Conservation (phyloP, 768 basidiomycete species). For the Lentinula sp. region DNA sequence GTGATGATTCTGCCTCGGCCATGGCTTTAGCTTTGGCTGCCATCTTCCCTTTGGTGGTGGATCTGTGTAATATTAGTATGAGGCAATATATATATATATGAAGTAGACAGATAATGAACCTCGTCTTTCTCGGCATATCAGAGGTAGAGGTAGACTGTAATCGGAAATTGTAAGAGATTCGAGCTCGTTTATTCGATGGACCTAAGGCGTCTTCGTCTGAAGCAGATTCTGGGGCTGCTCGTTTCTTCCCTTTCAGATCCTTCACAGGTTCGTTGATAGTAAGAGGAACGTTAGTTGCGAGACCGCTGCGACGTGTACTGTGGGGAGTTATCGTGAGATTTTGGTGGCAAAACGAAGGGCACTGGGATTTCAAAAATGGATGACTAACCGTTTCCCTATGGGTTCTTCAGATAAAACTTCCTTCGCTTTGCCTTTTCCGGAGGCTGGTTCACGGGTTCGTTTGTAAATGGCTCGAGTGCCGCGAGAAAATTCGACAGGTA, state of each 20-base stretch:
- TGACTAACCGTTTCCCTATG: slow-evolving; percentile 50
- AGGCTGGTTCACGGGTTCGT: slow-evolving; percentile 44
- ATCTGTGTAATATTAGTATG: slow-evolving; percentile 20
- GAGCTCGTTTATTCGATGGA: slow-evolving; percentile 57
- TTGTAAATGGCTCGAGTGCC: slow-evolving; percentile 33
- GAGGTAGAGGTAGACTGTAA: slow-evolving; percentile 41
- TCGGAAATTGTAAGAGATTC: slow-evolving; percentile 64
- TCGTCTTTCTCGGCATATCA: slow-evolving; percentile 74
- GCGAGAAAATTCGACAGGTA: slow-evolving; percentile 19
- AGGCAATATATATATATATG: slow-evolving; percentile 1
- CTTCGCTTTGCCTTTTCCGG: slow-evolving; percentile 60
- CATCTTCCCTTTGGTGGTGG: slow-evolving; percentile 55
- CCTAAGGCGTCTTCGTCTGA: slow-evolving; percentile 61
- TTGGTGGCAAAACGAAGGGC: slow-evolving; percentile 19
- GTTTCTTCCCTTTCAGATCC: slow-evolving; percentile 90
- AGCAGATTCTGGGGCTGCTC: slow-evolving; percentile 65
- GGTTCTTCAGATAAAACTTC: slow-evolving; percentile 46
- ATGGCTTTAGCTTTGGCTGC: slow-evolving; percentile 51
- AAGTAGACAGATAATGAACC: slow-evolving; percentile 30
- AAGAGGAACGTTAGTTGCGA: slow-evolving; percentile 34
- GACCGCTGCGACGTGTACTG: slow-evolving; percentile 57
- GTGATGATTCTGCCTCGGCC: slow-evolving; percentile 57
- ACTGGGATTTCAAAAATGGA: slow-evolving; percentile 14
- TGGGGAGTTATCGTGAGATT: slow-evolving; percentile 7
- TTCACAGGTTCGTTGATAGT: slow-evolving; percentile 71